phyloP scores from a whole-genome alignment of 176 grass and related monocot species.

The Areca catechu region DNA sequence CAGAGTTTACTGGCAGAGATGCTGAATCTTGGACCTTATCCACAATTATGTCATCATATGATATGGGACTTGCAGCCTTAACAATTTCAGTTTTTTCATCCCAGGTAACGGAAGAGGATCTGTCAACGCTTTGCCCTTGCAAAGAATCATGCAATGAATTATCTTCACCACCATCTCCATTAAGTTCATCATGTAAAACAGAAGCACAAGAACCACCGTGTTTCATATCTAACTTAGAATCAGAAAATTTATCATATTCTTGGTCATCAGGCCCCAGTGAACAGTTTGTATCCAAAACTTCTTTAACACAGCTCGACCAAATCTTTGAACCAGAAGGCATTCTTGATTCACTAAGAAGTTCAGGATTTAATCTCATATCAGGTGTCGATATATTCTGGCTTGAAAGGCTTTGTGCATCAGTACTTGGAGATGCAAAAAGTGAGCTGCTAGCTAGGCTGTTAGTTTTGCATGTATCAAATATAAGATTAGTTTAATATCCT shows the following conservation, averaged over 20 bases:
- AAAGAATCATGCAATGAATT: constrained; percentile 34
- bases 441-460: constrained; percentile 29
- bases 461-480: not conserved
- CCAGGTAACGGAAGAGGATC: constrained; percentile 58
- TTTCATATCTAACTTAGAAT: constrained; percentile 23
- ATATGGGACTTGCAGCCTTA: constrained; percentile 48
- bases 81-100: constrained; percentile 69
- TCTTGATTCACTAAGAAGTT: constrained; percentile 67
- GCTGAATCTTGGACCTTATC: constrained; percentile 42
- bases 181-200: constrained; percentile 21
- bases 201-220: constrained; percentile 15
- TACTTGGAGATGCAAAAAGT: constrained; percentile 47
- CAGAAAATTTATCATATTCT: constrained; percentile 25
- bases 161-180: constrained; percentile 13
- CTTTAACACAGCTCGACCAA: constrained; percentile 47
- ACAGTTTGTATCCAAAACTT: constrained; percentile 44
- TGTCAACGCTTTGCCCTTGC: constrained; percentile 18
- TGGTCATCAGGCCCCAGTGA: constrained; percentile 29
- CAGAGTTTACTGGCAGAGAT: constrained; percentile 23
- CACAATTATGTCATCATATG: constrained; percentile 59
- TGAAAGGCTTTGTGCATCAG: constrained; percentile 43
- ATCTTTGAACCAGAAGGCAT: constrained; percentile 73
- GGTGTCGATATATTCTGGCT: constrained; percentile 55
- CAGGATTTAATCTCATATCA: constrained; percentile 54
- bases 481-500: not conserved